phyloP scores from a whole-genome alignment of 2,329 filamentous ascomycete species.

The Pezicula radicicola region DNA sequence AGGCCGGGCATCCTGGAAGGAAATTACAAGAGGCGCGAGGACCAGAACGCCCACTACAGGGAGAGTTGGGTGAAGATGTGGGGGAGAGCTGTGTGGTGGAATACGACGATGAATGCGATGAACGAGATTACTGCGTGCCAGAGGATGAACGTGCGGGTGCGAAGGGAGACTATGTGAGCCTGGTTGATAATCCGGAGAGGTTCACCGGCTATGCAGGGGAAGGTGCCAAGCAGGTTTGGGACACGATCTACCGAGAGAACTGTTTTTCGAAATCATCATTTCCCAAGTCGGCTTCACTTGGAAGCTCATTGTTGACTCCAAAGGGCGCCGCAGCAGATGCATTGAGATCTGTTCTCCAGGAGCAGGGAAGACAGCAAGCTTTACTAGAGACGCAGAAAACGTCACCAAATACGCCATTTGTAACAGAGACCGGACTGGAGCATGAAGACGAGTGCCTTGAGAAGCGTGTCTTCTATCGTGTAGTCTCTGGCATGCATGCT shows the following conservation, averaged over 20 bases:
- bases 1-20: slow-evolving; percentile 82
- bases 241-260: slow-evolving; percentile 95
- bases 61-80: slow-evolving; percentile 78
- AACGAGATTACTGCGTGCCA: slow-evolving; percentile 93
- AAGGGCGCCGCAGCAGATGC: slow-evolving; percentile 50
- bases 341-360: slow-evolving; percentile 59
- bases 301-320: slow-evolving; percentile 31
- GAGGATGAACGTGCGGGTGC: slow-evolving; percentile 85
- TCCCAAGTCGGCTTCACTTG: slow-evolving; percentile 54
- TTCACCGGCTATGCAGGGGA: slow-evolving; percentile 92
- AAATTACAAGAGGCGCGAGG: slow-evolving; percentile 66
- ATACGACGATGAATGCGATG: slow-evolving; percentile 95
- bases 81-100: slow-evolving; percentile 96
- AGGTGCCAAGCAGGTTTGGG: slow-evolving; percentile 88
- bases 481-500: slow-evolving; percentile 96
- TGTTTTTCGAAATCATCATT: slow-evolving; percentile 77
- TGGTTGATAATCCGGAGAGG: slow-evolving; percentile 88
- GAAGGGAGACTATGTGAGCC: slow-evolving; percentile 94
- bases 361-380: slow-evolving; percentile 56
- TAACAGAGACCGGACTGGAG: slow-evolving; percentile 65
- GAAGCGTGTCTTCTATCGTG: slow-evolving; percentile 96
- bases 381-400: slow-evolving; percentile 58
- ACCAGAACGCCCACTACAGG: slow-evolving; percentile 72
- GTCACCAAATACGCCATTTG: slow-evolving; percentile 51
- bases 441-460: slow-evolving; percentile 91